Percentiles rank a stretch among this genome's conserved stretches.
Evolutionary conservation across 1,284 basidiomycete species (phyloP).

Genomic region (Ganoderma lucidum): DNA sequence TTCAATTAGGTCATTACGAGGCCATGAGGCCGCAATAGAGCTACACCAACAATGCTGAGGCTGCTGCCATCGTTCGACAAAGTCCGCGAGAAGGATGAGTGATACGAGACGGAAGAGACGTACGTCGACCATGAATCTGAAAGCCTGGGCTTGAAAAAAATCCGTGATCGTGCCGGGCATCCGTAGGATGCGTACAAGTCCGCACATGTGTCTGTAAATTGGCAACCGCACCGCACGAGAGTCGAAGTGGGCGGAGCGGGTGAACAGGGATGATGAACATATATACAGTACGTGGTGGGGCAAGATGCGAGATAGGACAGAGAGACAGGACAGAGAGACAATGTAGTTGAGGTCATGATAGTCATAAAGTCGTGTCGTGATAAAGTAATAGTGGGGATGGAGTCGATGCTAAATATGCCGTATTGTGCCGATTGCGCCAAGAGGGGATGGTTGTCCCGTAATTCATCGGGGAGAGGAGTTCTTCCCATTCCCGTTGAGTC

Average conservation of each 20-base stretch:
- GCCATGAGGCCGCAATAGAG: constrained; percentile 18
- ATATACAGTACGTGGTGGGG: constrained; percentile 13
- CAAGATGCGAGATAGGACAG: neutral
- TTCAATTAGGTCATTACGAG: constrained; percentile 19
- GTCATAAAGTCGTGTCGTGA: constrained; percentile 24
- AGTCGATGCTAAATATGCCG: neutral
- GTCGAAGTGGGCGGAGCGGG: constrained; percentile 7
- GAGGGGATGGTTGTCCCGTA: neutral
- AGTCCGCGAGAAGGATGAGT: constrained; percentile 17
- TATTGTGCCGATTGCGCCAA: neutral
- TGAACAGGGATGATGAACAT: constrained; percentile 3
- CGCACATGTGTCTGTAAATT: neutral
- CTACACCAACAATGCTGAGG: constrained; percentile 22
- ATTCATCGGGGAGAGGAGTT: constrained; percentile 23
- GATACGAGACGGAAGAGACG: neutral
- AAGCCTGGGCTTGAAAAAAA: neutral
- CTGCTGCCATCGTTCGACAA: constrained; percentile 22
- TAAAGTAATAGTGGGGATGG: constrained; percentile 1
- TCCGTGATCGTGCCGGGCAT: constrained; percentile 1
- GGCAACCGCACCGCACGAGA: neutral
- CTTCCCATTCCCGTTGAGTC: constrained; percentile 31
- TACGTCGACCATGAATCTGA: too few species aligned
- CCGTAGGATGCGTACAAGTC: neutral
- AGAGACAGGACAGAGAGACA: constrained; percentile 2
- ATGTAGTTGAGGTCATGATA: constrained; percentile 19